Evolutionary conservation across 2,329 filamentous ascomycete genomes (phyloP), one percentile per base, ranked within the genome.

Genomic region (Ramularia collo-cygni): DNA sequence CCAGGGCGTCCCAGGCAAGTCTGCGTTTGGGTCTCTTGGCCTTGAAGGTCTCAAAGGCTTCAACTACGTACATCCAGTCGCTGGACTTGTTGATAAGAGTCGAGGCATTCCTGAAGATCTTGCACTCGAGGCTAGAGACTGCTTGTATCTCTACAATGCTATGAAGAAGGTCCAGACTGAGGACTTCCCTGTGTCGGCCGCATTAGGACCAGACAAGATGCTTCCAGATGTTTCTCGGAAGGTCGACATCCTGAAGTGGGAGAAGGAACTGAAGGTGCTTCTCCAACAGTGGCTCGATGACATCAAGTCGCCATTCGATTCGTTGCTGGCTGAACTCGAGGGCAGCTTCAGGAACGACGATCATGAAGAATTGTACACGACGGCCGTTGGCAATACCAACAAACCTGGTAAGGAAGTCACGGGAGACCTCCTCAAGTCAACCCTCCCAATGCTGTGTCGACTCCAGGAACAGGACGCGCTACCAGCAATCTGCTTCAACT

Each of bases 401-500:
- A 33, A 51, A 13, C 21, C 43, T 13, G 15, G n/a, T 16, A 35
- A 40, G 8, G 42, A 40, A 14, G 42, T 40, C 21, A 35, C 37
- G 13, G 37, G 48, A n/a, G 42, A 51, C 27, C 50, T 72, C 8
- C 51, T 61, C 19, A 51, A 55, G 15, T 74, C 70, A 8, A 77
- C 73, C 3, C 62, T 83, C 13, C 71, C 77, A 1, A 62, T 85
- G 19, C 64, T 83, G 0, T 69, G 65, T 12, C 71, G 78, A 21
- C 67, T 88, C 1, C 74, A 85, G 35, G 65, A 69, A 12, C 74
- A 78, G 40, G 73, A 76, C 40, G 81, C 80, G 0, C 67, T 90
- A 1, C 85, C 84, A 0, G 83, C 81, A 0, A 77, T 90, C 9
- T 60, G 88, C 1, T 90, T 90, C 67, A 85, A 85, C 55, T 90